Evolutionary conservation across 2,329 filamentous ascomycete species (phyloP).

Genomic region (Gaeumannomyces sp.): DNA sequence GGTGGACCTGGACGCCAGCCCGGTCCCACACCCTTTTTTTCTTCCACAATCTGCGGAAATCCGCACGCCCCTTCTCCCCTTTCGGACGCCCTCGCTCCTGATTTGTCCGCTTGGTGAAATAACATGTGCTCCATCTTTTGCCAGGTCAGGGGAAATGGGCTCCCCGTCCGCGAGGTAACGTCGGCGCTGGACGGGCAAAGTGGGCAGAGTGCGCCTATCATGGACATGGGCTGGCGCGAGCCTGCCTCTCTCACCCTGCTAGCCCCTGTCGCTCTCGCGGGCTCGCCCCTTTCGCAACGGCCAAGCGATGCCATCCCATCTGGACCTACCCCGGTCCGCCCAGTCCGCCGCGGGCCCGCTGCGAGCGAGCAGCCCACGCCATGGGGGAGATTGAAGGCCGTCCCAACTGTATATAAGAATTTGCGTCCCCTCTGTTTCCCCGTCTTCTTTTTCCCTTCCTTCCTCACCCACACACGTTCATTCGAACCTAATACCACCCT

Average conservation of each 20-base stretch:
- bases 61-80: not conserved
- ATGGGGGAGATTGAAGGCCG: not conserved
- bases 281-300: constrained; percentile 1
- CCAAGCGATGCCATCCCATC: not conserved
- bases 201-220: not conserved
- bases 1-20: not conserved
- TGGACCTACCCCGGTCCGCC: not conserved
- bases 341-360: not conserved
- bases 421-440: constrained; percentile 28
- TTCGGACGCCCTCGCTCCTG: not conserved
- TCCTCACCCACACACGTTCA: constrained; percentile 46
- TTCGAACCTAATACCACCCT: constrained; percentile 31
- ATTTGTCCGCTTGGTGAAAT: not conserved
- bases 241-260: not conserved
- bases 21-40: not conserved
- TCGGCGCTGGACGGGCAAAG: not conserved
- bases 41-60: not conserved
- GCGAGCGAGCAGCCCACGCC: not conserved
- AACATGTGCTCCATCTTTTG: not conserved
- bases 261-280: not conserved
- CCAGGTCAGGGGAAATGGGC: not conserved
- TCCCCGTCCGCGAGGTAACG: not conserved
- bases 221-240: not conserved
- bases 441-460: constrained; percentile 27
- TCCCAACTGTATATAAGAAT: constrained; percentile 41